Base-by-base conservation (phyloP, 768 basidiomycete genomes). In the Lactarius hatsudake region DNA sequence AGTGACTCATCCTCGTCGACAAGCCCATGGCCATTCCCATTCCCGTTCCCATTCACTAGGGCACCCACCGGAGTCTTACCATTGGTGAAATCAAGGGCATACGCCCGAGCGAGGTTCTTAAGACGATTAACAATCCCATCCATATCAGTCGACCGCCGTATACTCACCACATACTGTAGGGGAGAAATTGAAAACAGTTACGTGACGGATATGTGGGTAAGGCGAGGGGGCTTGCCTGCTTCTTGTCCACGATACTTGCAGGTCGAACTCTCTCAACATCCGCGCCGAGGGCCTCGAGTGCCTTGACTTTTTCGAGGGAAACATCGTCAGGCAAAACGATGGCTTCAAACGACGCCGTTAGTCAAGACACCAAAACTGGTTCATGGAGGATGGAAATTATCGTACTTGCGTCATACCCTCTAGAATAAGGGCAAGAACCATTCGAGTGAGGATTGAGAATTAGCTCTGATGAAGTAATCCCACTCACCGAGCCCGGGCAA, bases 191-290 rank as follows among this genome's bases (percentile, higher is more conserved):
- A 71, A 63, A 43, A 71, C 28, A 17, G n/a, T 30, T 67, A 45
- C 28, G 61, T 3, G 60, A 8, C 28, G 20, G 43, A 12, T 43
- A n/a, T 43, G 68, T 51, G 77, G 72, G 60, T 73, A 71, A 43
- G 40, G 62, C 61, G 45, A 30, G 71, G 82, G 51, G 60, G 28
- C 66, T 63, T 63, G 89, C 92, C 85, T 97, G 95, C 75, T 94
- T 94, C 78, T 94, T 93, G 79, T 98, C 96, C 15, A 99, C 91
- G 68, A 98, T 98, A 71, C 95, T 96, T 5, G 93, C 91, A 5
- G 94, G 94, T n/a, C 94, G 83, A 34, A 96, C 94, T 61, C 90
- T 84, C 73, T 93, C 90, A 1, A 98, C 91, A n/a, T 86, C 80
- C 0, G 96, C 96, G 7, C 96, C 96, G 0, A 98, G 85, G 2